Conservation (phyloP, 192 early-diverging fungal species). For the Thoreauomyces humboldtii region DNA sequence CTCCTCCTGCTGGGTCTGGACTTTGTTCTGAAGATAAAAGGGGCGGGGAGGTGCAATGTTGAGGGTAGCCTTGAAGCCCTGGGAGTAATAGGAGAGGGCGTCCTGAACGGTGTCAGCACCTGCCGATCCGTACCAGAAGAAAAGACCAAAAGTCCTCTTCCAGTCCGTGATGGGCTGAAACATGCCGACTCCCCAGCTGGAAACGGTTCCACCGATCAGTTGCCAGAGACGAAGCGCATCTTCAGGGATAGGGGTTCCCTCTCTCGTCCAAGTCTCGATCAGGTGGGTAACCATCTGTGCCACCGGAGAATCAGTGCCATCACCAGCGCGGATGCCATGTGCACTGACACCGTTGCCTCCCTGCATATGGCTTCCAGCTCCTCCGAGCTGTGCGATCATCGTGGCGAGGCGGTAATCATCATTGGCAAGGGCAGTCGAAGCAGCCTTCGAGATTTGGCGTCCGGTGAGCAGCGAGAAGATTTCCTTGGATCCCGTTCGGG, state of each 20-base stretch:
- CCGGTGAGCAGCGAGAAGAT: conserved; percentile 59
- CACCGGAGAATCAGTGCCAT: conserved; percentile 20
- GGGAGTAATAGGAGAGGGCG: conserved; percentile 38
- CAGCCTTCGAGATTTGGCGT: conserved; percentile 64
- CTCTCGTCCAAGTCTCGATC: conserved; percentile 37
- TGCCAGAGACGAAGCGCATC: conserved; percentile 40
- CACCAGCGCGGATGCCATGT: conserved; percentile 38
- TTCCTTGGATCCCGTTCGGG: conserved; percentile 6
- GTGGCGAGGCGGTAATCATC: conserved; percentile 74
- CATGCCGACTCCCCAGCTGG: conserved; percentile 31
- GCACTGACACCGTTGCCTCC: conserved; percentile 20
- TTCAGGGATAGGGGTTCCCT: conserved; percentile 23
- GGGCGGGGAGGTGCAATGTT: conserved; percentile 2
- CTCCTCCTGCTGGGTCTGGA: not conserved
- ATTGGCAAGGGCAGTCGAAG: conserved; percentile 58
- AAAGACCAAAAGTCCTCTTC: conserved; percentile 49
- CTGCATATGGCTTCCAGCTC: conserved; percentile 42
- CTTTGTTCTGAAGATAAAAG: conserved; percentile 2
- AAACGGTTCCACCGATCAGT: conserved; percentile 36
- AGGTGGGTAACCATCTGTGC: conserved; percentile 31
- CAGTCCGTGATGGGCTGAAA: conserved; percentile 30
- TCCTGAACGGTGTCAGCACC: conserved; percentile 34
- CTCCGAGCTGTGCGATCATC: conserved; percentile 71
- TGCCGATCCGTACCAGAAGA: conserved; percentile 52
- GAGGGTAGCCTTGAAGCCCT: conserved; percentile 12